A percentile compares a stretch with the other conserved stretches of the same genome.
phyloP scores from a whole-genome alignment of 495 filamentous ascomycete species.

The Penicillium mononematosum region DNA sequence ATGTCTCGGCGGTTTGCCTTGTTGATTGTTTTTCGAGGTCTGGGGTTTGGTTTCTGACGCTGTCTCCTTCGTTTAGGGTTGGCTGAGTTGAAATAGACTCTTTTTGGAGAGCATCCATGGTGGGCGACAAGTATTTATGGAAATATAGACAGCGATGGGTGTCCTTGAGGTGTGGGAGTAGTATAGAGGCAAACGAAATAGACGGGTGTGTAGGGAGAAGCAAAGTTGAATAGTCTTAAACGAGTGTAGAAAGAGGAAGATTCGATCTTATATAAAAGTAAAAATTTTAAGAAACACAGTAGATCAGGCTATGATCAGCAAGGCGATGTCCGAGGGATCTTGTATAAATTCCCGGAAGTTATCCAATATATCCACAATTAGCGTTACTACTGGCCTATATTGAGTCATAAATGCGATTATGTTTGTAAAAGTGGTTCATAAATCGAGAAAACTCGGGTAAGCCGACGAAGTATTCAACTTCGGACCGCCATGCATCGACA shows the following conservation, averaged over 20 bases:
- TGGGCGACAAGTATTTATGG: not conserved
- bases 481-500: not conserved
- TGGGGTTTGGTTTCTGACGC: not conserved
- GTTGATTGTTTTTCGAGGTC: slow-evolving; percentile 10
- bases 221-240: not conserved
- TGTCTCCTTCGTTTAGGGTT: not conserved
- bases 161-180: not conserved
- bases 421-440: not conserved
- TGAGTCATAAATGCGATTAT: not conserved
- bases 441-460: not conserved
- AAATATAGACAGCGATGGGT: not conserved
- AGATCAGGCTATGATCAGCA: not conserved
- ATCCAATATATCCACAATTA: not conserved
- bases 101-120: slow-evolving; percentile 3
- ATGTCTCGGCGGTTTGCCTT: not conserved
- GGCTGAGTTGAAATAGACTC: not conserved
- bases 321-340: not conserved
- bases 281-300: not conserved
- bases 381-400: not conserved
- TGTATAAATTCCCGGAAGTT: not conserved
- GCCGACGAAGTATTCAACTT: not conserved
- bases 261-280: not conserved
- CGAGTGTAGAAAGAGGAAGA: not conserved
- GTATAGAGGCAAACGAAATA: not conserved
- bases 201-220: slow-evolving; percentile 1